phyloP scores from a whole-genome alignment of 2,329 filamentous ascomycete species.

The Aureobasidium melanogenum region DNA sequence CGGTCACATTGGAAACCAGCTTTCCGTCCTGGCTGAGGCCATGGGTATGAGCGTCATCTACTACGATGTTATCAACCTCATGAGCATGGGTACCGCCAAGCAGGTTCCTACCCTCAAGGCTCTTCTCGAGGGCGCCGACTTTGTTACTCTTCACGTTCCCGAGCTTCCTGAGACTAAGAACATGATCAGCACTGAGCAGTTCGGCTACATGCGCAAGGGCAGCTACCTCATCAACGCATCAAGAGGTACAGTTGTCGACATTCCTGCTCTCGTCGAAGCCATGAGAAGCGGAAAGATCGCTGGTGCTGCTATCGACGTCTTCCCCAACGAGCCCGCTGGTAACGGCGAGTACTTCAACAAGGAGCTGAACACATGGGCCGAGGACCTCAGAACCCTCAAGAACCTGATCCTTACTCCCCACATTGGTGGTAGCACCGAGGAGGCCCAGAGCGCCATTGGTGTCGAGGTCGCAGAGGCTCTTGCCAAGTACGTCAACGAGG shows the following conservation, averaged over 20 bases:
- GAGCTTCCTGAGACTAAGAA: constrained; percentile 87
- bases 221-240: constrained; percentile 95
- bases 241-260: constrained; percentile 87
- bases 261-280: constrained; percentile 80
- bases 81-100: constrained; percentile 81
- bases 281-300: constrained; percentile 81
- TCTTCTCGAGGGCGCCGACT: constrained; percentile 74
- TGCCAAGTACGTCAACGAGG: constrained; percentile 92
- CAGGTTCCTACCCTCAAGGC: constrained; percentile 72
- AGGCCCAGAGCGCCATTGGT: constrained; percentile 92
- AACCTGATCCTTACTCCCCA: constrained; percentile 95
- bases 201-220: constrained; percentile 84
- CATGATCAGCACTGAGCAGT: constrained; percentile 72
- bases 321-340: constrained; percentile 82
- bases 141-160: constrained; percentile 89
- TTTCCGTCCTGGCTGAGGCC: constrained; percentile 89
- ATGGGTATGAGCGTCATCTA: constrained; percentile 99
- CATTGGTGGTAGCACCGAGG: constrained; percentile 95
- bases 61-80: constrained; percentile 89
- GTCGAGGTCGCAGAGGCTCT: constrained; percentile 84
- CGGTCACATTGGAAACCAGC: constrained; percentile 91
- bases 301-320: constrained; percentile 93
- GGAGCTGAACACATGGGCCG: constrained; percentile 71
- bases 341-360: constrained; percentile 94
- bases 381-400: constrained; percentile 74